Conservation (phyloP, 148 eudicot species). For the Amaranthus hypochondriacus region DNA sequence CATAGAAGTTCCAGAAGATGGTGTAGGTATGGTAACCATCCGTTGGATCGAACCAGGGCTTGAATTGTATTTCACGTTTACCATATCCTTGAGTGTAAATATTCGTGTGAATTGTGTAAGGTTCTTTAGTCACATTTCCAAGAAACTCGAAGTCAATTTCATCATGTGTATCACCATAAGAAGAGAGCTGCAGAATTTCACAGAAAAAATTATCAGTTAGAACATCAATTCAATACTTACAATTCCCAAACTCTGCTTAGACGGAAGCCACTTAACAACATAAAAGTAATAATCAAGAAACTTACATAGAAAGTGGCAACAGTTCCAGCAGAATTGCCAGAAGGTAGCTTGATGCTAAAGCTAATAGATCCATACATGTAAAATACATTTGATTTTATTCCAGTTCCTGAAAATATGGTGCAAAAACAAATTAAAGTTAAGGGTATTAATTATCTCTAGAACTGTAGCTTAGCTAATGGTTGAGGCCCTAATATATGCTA, state of each 20-base stretch:
- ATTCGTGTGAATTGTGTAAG: conserved; percentile 71
- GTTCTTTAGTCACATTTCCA: conserved; percentile 59
- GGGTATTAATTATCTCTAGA: too few relatives aligned
- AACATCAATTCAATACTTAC: too few relatives aligned
- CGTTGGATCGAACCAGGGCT: conserved; percentile 69
- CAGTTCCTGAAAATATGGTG: conserved; percentile 42
- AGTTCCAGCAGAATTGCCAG: conserved; percentile 69
- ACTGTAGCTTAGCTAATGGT: too few relatives aligned
- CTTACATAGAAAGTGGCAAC: conserved; percentile 79
- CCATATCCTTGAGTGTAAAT: conserved; percentile 56
- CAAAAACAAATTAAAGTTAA: not conserved
- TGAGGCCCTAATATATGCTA: too few relatives aligned
- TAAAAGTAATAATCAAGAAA: conserved; percentile 12
- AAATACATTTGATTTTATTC: conserved; percentile 37
- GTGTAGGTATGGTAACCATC: conserved; percentile 66
- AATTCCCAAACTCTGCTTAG: not conserved
- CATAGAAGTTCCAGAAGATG: conserved; percentile 56
- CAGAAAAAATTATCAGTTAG: not conserved
- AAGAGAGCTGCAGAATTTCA: conserved; percentile 43
- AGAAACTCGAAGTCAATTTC: conserved; percentile 92
- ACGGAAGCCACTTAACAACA: not conserved
- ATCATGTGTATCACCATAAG: conserved; percentile 45
- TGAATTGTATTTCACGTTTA: conserved; percentile 59
- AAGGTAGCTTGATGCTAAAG: conserved; percentile 52
- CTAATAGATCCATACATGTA: conserved; percentile 64